phyloP scores from a whole-genome alignment of 2,329 filamentous ascomycete species.

The Knufia petricola region DNA sequence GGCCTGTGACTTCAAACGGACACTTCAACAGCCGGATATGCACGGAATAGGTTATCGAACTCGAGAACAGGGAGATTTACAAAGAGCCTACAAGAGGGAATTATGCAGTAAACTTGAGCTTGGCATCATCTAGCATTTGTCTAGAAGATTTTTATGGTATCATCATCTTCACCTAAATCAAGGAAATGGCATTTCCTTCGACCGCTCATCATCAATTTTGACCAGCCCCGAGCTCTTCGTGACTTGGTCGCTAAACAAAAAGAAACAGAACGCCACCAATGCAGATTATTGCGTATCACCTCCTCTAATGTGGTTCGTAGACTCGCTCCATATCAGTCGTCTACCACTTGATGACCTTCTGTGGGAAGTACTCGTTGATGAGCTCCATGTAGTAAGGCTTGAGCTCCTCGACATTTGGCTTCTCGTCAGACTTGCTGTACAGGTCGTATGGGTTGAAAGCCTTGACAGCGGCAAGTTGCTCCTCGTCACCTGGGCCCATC shows the following conservation, averaged over 20 bases:
- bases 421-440: slow-evolving; percentile 81
- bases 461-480: slow-evolving; percentile 69
- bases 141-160: not conserved
- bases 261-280: not conserved
- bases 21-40: too few species aligned
- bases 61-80: too few species aligned
- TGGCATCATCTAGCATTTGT: too few species aligned
- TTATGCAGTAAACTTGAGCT: too few species aligned
- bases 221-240: slow-evolving; percentile 32
- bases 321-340: not conserved
- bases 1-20: too few species aligned
- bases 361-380: slow-evolving; percentile 65
- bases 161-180: not conserved
- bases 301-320: not conserved
- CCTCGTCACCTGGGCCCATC: slow-evolving; percentile 72
- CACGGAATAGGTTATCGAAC: too few species aligned
- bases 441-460: slow-evolving; percentile 88
- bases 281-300: not conserved
- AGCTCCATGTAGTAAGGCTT: slow-evolving; percentile 69
- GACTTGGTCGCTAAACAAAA: slow-evolving; percentile 1
- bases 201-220: not conserved
- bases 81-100: too few species aligned
- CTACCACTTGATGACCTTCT: slow-evolving; percentile 61
- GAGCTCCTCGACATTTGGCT: slow-evolving; percentile 64
- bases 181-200: not conserved